These are phyloP conservation scores for Carnegiea gigantea DNA, from an alignment of 179 eudicot genomes.

Conservation along the genomic window DNA sequence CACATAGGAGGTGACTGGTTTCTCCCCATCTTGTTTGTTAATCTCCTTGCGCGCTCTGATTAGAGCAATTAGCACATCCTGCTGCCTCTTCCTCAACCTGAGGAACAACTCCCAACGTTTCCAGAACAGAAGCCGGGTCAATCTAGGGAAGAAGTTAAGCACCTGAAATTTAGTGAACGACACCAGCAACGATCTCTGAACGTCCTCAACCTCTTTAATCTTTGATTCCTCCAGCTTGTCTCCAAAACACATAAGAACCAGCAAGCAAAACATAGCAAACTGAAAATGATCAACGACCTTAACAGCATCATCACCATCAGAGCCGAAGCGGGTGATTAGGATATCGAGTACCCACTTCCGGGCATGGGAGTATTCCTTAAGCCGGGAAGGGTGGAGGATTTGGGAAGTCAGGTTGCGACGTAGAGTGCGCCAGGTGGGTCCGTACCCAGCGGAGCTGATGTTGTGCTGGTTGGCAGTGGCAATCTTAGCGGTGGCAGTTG, in stretches of 20 bases:
- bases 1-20: background rate
- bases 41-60: constrained; percentile 8
- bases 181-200: background rate
- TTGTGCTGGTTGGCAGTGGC: background rate
- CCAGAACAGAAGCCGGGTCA: constrained; percentile 6
- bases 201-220: constrained; percentile 1
- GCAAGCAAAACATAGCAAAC: constrained; percentile 8
- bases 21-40: background rate
- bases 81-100: background rate
- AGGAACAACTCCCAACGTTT: constrained; percentile 13
- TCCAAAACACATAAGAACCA: background rate
- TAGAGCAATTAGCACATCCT: constrained; percentile 8
- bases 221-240: background rate
- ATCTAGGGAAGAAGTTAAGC: constrained; percentile 6
- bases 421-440: background rate
- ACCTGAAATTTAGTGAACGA: background rate
- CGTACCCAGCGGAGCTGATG: background rate
- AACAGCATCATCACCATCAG: background rate
- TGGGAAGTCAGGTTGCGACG: constrained; percentile 8
- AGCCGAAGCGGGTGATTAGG: background rate
- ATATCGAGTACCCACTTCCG: background rate
- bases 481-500: background rate
- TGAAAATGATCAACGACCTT: constrained; percentile 3
- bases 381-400: background rate
- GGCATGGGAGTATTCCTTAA: constrained; percentile 1